These are phyloP conservation scores for Eucalyptus guilfoylei DNA, from an alignment of 345 rosid species.

Conservation along the genomic window DNA sequence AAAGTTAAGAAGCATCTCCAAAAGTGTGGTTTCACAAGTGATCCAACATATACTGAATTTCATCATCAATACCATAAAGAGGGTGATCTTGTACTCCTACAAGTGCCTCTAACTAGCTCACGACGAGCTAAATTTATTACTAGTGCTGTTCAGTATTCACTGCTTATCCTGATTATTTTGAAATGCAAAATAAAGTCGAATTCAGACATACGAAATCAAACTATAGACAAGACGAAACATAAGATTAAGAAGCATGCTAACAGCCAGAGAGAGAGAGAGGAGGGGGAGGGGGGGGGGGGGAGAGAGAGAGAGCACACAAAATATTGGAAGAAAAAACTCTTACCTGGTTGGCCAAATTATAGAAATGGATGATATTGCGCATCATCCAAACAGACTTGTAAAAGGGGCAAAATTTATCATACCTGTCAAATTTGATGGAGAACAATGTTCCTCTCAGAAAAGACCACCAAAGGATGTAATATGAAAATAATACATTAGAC, in stretches of 20 bases:
- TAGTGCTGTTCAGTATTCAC: background rate
- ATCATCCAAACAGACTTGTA: constrained; percentile 99
- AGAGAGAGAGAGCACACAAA: background rate
- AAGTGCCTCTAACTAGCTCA: background rate
- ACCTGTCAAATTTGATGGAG: constrained; percentile 30
- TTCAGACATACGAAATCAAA: background rate
- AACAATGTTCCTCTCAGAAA: background rate
- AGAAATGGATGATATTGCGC: constrained; percentile 98
- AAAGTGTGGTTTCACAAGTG: background rate
- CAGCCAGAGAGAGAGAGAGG: background rate
- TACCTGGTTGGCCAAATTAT: constrained; percentile 97
- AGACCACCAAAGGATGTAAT: background rate
- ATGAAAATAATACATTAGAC: background rate
- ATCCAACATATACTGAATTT: background rate
- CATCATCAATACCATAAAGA: background rate
- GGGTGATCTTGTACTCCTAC: background rate
- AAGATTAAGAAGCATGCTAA: background rate
- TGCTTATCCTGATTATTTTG: background rate
- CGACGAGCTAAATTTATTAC: background rate
- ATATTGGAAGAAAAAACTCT: background rate
- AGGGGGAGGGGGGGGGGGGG: fast-evolving
- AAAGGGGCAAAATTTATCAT: constrained; percentile 97
- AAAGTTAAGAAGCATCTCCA: background rate
- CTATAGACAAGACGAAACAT: background rate
- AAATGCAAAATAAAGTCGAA: background rate